A percentile compares a stretch with the other conserved stretches of the same genome.
phyloP scores from a whole-genome alignment of 2,329 filamentous ascomycete genomes.

The Coniochaeta sp. region DNA sequence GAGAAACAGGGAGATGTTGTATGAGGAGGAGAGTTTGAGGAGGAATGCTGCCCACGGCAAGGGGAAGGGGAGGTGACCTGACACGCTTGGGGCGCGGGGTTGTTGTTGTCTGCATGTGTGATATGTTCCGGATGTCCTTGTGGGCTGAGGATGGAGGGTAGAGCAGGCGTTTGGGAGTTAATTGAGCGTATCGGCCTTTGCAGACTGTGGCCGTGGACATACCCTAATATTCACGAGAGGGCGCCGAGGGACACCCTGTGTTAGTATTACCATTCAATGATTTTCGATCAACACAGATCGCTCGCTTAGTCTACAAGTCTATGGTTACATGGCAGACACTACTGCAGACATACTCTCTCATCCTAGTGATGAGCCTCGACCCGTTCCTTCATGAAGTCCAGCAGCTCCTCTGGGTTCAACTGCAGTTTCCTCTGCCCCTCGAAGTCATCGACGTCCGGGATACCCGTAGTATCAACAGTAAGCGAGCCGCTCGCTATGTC shows the following conservation, averaged over 20 bases:
- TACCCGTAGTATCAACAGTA: conserved; percentile 33
- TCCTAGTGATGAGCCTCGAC: conserved; percentile 38
- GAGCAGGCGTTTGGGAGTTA: neutral
- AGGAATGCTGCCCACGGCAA: neutral
- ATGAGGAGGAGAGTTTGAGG: neutral
- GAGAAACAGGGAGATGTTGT: neutral
- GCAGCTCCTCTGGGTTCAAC: conserved; percentile 37
- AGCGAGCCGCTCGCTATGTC: conserved; percentile 56
- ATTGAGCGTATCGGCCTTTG: neutral
- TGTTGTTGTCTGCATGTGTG: no score
- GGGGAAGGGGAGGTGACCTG: neutral
- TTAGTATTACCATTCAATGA: no score
- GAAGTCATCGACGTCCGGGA: conserved; percentile 21
- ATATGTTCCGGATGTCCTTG: no score
- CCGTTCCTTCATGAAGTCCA: conserved; percentile 36
- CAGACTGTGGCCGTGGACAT: no score
- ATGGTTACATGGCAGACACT: neutral
- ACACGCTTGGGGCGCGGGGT: no score
- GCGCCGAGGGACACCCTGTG: no score
- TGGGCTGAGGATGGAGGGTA: neutral
- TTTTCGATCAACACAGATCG: neutral
- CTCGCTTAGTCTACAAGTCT: neutral
- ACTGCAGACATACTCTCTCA: neutral
- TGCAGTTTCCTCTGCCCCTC: conserved; percentile 20
- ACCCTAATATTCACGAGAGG: no score